Evolutionary conservation across 768 basidiomycete genomes (phyloP), one percentile per base, ranked within the genome.

Genomic region (Tricholoma flavovirens): DNA sequence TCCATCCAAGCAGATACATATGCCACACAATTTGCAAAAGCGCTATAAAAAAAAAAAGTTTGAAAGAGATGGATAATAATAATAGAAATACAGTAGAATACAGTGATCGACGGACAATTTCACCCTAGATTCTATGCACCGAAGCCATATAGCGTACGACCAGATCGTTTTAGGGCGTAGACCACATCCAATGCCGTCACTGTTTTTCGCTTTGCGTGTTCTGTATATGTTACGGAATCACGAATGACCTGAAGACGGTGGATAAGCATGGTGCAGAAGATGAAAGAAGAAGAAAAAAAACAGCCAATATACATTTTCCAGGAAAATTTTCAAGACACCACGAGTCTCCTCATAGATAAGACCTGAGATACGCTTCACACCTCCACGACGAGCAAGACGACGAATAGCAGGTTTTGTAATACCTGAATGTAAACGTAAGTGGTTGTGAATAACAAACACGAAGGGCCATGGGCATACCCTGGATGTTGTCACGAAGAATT

Each of bases 151-250:
- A 96, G 84, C 15, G 92, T 95, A 63, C 92, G 86, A 24, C 88
- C 89, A 43, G 87, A 89, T 26, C 89, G 86, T 73, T 91, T 90
- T 36, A 91, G 81, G 4, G 90, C 89, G 61, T 91, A 92, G 3
- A 91, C 89, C 32, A 91, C 94, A 67, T 98, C 94, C 60, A 98
- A 88, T 1, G 94, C 93, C 48, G 94, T 96, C 50, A 96, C 93
- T 21, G 93, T 94, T 75, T 91, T 92, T 69, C 92, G 80, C 77
- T 96, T 96, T 43, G 94, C 93, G 74, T 97, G 92, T 74, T 93
- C 94, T 56, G 94, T 97, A 84, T 97, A 97, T 73, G 94, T 96
- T 63, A 96, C 94, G 51, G 93, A 94, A 70, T 96, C 94, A 64
- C 93, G 90, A 68, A 96, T 95, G 64, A 95, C 86, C 87, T 89